Conservation (phyloP, 2,329 filamentous ascomycete species). For the Claviceps fusiformis region DNA sequence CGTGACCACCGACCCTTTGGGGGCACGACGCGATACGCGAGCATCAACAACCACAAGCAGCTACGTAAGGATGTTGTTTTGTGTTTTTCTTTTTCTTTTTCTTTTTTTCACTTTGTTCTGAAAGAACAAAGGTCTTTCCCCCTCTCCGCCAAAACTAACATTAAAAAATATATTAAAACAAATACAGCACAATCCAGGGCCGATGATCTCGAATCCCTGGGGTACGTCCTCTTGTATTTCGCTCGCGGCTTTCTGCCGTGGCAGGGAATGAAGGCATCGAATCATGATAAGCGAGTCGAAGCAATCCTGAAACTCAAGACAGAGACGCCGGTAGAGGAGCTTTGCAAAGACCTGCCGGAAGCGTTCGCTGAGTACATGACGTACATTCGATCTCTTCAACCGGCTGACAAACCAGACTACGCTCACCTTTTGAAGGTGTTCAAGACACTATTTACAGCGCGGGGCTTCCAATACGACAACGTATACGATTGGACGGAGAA, state of each 20-base stretch:
- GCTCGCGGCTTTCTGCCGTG: background rate
- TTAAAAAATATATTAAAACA: background rate
- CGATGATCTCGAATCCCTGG: slow-evolving; percentile 3
- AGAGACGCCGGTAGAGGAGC: slow-evolving; percentile 52
- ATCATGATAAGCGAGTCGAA: slow-evolving; percentile 50
- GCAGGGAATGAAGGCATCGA: background rate
- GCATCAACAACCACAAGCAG: background rate
- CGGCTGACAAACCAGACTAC: slow-evolving; percentile 66
- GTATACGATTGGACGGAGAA: slow-evolving; percentile 59
- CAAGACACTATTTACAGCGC: slow-evolving; percentile 55
- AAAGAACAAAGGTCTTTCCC: background rate
- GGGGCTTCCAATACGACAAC: slow-evolving; percentile 66
- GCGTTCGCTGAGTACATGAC: slow-evolving; percentile 66
- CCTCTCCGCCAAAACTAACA: background rate
- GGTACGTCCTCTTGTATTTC: slow-evolving; percentile 2
- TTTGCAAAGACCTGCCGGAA: slow-evolving; percentile 62
- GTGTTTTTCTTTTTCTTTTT: too few species aligned
- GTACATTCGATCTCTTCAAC: slow-evolving; percentile 59
- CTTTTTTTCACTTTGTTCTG: background rate
- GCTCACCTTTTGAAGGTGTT: slow-evolving; percentile 65
- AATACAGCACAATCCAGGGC: background rate
- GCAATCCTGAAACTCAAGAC: slow-evolving; percentile 11
- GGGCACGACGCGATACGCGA: background rate
- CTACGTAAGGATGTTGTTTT: background rate
- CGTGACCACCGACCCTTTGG: background rate